Evolutionary conservation across 495 filamentous ascomycete genomes (phyloP), one percentile per base, ranked within the genome.

Genomic region (Penicillium lividum): DNA sequence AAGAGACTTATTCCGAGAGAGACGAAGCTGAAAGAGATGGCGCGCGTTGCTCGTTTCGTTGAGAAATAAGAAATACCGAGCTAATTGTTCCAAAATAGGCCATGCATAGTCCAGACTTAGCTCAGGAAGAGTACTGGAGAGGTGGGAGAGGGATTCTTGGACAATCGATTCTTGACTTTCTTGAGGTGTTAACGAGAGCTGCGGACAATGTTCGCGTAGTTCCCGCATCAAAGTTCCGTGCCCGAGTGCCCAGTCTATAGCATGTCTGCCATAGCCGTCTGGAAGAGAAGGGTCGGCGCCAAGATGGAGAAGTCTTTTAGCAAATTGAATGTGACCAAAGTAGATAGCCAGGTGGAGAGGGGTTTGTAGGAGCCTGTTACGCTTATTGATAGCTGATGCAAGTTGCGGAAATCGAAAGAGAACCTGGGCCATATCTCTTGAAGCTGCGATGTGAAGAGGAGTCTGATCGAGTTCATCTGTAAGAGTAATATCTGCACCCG

Each of bases 1-100:
- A n/a, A n/a, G 27, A 31, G 25, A 15, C 1, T 3, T 43, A n/a
- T 40, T 43, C 18, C 44, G 49, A 44, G 45, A 30, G 27, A 53
- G 16, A 43, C 34, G 44, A 54, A 50, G 5, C 9, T 50, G 51
- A 22, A 61, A 61, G 0, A 61, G 40, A 56, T 42, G 36, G 42
- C 15, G 48, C 15, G 48, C 53, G 36, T 56, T 61, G 42, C 42
- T 38, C 11, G 29, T 7, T 4, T 61, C 31, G 29, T 42, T 38
- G 11, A 61, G 34, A 48, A 61, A 61, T 40, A 61, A 44, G 22
- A 56, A 55, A 53, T 56, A 61, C 16, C 48, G 58, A 30, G 25
- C 58, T 40, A 61, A 42, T 53, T 61, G 58, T 30, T 61, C 40
- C 22, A 61, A 29, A 56, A 51, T 7, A 13, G 18, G 43, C 53